Evolutionary conservation across 306 rosid genomes (phyloP).

Genomic region (Lagenaria siceraria): DNA sequence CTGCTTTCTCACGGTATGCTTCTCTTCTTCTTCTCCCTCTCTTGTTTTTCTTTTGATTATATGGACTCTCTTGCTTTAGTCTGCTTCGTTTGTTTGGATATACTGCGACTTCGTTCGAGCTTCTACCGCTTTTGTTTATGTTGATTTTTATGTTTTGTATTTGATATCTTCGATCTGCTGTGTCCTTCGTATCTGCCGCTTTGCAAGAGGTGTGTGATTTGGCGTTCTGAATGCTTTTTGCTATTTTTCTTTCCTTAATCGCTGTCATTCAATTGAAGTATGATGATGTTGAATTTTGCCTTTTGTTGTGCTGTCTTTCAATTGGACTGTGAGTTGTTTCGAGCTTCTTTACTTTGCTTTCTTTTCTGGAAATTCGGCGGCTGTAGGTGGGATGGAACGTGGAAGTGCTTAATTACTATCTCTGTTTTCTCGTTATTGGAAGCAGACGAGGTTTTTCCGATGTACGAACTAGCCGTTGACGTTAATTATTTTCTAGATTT

Average conservation of each 20-base stretch:
- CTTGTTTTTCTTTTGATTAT: not conserved
- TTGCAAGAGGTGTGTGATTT: not conserved
- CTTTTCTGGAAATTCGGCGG: not conserved
- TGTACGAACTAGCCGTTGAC: not conserved
- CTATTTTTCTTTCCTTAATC: not conserved
- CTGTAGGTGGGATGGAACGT: not conserved
- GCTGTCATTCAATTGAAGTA: not conserved
- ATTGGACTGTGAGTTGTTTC: not conserved
- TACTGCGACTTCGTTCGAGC: not conserved
- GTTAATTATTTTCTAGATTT: not conserved
- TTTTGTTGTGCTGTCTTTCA: not conserved
- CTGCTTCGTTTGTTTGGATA: not conserved
- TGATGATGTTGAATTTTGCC: not conserved
- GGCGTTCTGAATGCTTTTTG: not conserved
- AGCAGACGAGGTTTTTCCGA: not conserved
- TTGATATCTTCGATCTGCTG: not conserved
- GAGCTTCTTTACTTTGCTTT: not conserved
- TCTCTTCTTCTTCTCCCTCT: not conserved
- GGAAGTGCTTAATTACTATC: not conserved
- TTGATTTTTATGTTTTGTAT: not conserved
- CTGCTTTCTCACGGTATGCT: constrained; percentile 1
- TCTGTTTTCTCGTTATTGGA: not conserved
- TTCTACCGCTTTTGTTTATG: not conserved
- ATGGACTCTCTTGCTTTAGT: not conserved
- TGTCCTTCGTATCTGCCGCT: not conserved